phyloP scores from a whole-genome alignment of 208 protist genomes.

The Trichomonas vaginalis region DNA sequence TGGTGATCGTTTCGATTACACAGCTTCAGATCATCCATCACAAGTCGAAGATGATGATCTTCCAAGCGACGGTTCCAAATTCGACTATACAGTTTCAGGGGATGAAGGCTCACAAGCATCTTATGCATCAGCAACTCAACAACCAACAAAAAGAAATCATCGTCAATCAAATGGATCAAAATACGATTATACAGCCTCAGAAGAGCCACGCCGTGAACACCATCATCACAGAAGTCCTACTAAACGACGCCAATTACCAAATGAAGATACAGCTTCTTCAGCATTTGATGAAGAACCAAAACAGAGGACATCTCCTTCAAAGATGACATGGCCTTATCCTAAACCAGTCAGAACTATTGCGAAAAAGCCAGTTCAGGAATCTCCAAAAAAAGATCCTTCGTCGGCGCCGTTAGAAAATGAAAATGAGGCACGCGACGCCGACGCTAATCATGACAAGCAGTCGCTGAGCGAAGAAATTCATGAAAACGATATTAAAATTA shows the following conservation, averaged over 20 bases:
- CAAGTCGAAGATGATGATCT: neutral
- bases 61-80: neutral
- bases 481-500: neutral
- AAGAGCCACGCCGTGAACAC: neutral
- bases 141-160: neutral
- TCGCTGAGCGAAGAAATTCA: neutral
- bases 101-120: neutral
- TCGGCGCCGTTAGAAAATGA: neutral
- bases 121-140: too few relatives aligned
- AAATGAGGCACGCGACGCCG: neutral
- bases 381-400: neutral
- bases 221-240: neutral
- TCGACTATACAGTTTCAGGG: neutral
- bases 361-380: neutral
- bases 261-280: neutral
- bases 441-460: neutral
- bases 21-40: neutral
- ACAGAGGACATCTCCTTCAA: neutral
- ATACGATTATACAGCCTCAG: neutral
- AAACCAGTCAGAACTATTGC: neutral
- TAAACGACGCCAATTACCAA: neutral
- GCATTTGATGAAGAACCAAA: neutral
- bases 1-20: neutral
- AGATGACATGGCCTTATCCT: neutral
- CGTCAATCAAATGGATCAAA: neutral